phyloP scores from a whole-genome alignment of 2,329 filamentous ascomycete genomes.

The Cladosporium sp. region DNA sequence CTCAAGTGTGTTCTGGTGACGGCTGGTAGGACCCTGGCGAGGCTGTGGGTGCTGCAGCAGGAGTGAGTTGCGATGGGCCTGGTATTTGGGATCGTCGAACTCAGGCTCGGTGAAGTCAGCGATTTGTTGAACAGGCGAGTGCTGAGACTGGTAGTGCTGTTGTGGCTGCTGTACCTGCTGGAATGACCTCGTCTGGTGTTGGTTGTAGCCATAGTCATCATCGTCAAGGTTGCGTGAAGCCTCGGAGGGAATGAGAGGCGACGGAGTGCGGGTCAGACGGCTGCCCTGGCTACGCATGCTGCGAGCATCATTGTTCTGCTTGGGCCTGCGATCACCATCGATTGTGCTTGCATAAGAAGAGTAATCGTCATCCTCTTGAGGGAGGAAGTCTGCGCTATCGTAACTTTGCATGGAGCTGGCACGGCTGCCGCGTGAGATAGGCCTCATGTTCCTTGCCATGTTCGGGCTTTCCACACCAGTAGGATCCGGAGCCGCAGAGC shows the following conservation, averaged over 20 bases:
- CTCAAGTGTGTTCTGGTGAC: slow-evolving; percentile 70
- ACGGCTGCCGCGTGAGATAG: slow-evolving; percentile 64
- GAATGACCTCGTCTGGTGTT: background rate
- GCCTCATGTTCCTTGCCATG: slow-evolving; percentile 34
- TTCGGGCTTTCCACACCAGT: slow-evolving; percentile 27
- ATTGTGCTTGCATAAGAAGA: slow-evolving; percentile 35
- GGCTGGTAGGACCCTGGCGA: slow-evolving; percentile 66
- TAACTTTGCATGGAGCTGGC: slow-evolving; percentile 54
- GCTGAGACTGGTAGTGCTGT: slow-evolving; percentile 4
- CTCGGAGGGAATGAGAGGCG: slow-evolving; percentile 52
- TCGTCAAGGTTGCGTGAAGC: slow-evolving; percentile 31
- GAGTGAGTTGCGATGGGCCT: slow-evolving; percentile 74
- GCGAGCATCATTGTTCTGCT: slow-evolving; percentile 20
- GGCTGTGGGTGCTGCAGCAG: slow-evolving; percentile 79
- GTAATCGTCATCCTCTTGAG: slow-evolving; percentile 55
- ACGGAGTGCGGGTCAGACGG: slow-evolving; percentile 41
- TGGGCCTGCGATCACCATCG: background rate
- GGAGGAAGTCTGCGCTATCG: slow-evolving; percentile 48
- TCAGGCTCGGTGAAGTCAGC: slow-evolving; percentile 21
- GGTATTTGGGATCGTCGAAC: slow-evolving; percentile 69
- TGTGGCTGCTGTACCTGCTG: slow-evolving; percentile 19
- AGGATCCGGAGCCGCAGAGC: slow-evolving; percentile 61
- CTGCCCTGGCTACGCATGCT: slow-evolving; percentile 35
- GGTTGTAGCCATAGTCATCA: slow-evolving; percentile 12
- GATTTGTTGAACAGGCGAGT: slow-evolving; percentile 23